Evolutionary conservation across 768 basidiomycete species (phyloP).

Genomic region (Leccinum imitatum): DNA sequence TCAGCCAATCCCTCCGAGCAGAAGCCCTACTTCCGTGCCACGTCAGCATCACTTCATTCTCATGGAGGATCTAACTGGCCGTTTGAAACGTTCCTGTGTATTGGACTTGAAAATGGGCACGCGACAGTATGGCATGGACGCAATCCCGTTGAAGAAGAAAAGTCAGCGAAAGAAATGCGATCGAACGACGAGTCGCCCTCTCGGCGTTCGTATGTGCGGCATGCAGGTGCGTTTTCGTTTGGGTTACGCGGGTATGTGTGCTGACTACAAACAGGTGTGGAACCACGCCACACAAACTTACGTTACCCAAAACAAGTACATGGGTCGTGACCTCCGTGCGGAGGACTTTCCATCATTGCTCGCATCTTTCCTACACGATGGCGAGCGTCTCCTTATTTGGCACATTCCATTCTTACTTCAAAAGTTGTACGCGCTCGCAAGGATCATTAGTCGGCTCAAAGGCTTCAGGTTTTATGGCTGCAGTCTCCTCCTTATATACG

Average conservation of each 20-base stretch:
- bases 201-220: constrained; percentile 94
- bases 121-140: constrained; percentile 96
- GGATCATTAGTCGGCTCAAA: constrained; percentile 83
- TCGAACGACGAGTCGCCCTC: constrained; percentile 84
- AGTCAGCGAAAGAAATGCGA: constrained; percentile 99
- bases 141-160: constrained; percentile 89
- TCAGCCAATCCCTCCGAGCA: constrained; percentile 37
- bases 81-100: constrained; percentile 89
- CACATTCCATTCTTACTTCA: constrained; percentile 91
- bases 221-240: constrained; percentile 80
- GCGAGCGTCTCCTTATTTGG: constrained; percentile 77
- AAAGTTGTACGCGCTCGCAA: constrained; percentile 91
- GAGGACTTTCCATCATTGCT: constrained; percentile 84
- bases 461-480: constrained; percentile 99
- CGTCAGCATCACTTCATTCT: constrained; percentile 97
- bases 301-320: constrained; percentile 94
- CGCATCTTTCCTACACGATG: constrained; percentile 81
- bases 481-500: constrained; percentile 94
- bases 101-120: constrained; percentile 99
- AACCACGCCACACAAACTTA: constrained; percentile 82
- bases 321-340: constrained; percentile 84
- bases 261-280: constrained; percentile 71
- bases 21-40: constrained; percentile 51
- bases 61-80: constrained; percentile 97
- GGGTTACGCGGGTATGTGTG: constrained; percentile 1